Base-by-base conservation (phyloP, 1,284 basidiomycete genomes). In the Anthracocystis walkeri region DNA sequence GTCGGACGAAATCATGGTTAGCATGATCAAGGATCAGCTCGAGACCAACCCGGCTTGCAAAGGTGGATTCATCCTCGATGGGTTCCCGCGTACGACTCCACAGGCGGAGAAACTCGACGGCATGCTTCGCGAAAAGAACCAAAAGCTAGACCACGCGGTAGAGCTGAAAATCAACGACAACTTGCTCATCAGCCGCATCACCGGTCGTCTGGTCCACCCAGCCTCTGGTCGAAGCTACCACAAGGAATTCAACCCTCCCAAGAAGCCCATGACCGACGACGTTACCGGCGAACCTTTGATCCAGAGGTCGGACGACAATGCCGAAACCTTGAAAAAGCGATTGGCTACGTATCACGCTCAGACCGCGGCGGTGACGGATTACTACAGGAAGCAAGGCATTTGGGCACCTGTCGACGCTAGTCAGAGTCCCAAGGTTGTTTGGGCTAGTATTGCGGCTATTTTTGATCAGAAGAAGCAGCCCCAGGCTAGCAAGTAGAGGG, bases 21-120 rank as follows among this genome's bases (percentile, higher is more conserved):
- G 90, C 72, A 99, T 99, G 91, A 98, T 99, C 88, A 92, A 93
- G 88, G 90, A 94, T 84, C 95, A 99, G 88, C 88, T 99, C 54
- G 92, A 95, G 86, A 92, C 91, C 87, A 99, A 99, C 90, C 89
- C 91, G 86, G 88, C 88, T 27, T 99, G 96, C 89, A 91, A 92
- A 88, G 93, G 95, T 75, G 96, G 96, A 51, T 99, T 99, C 87
- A 97, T 99, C 74, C 90, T 99, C 53, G 96, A 99, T 84, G 96
- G 96, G 21, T 99, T 99, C 90, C 96, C 96, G 38, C 92, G 97
- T 54, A 99, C 96, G 16, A 94, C 97, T 44, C 91, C 93, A n/a
- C 97, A 99, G 85, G 97, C 96, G 6, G 90, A 95, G 87, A 99
- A 97, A 87, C 91, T 99, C 72, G 96, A 97, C 86, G 87, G 88